Base-by-base conservation (phyloP, 2,329 filamentous ascomycete species). In the Diaporthe aspalathi region DNA sequence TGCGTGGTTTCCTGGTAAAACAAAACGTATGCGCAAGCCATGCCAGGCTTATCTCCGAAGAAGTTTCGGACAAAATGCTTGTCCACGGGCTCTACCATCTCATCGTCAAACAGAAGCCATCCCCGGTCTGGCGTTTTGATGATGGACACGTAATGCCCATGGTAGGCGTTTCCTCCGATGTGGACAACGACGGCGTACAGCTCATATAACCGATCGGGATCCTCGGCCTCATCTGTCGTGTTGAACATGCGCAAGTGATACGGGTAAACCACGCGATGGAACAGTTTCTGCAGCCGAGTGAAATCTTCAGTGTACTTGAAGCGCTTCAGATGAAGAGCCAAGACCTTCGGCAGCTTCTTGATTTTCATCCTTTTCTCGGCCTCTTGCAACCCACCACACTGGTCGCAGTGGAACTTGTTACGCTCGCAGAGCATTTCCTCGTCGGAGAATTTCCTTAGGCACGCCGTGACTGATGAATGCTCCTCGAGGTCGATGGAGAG, bases 311-410 rank as follows among this genome's bases (percentile, higher is more conserved):
- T 98, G 79, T 98, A 99, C 83, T 98, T 98, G 86, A 99, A 99
- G 70, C 96, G 90, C 83, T 99, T 99, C 74, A 99, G 83, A 79
- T 99, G 96, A 71, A 99, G 84, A 5, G 96, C 95, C 74, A 99
- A 83, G 72, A 99, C 94, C 78, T 94, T 94, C 5, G 96, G 96
- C 78, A 98, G 84, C 67, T 93, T 90, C 84, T 99, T 98, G 76
- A 99, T 95, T 85, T 98, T 99, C 96, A 99, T 99, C 74, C 96
- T 90, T 85, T 98, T 99, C 81, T 99, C 96, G 0, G 96, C 96
- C 83, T 99, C 96, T 81, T 99, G 96, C 69, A 99, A 84, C 3
- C 96, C 96, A 67, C 96, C 96, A 76, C 96, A 99, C 77, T 95
- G 95, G 80, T 99, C 96, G 83, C 96, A 99, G 79, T 99, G 95